These are phyloP conservation scores for Penicillium thymicola DNA, from an alignment of 2,329 filamentous ascomycete genomes.

Conservation along the genomic window DNA sequence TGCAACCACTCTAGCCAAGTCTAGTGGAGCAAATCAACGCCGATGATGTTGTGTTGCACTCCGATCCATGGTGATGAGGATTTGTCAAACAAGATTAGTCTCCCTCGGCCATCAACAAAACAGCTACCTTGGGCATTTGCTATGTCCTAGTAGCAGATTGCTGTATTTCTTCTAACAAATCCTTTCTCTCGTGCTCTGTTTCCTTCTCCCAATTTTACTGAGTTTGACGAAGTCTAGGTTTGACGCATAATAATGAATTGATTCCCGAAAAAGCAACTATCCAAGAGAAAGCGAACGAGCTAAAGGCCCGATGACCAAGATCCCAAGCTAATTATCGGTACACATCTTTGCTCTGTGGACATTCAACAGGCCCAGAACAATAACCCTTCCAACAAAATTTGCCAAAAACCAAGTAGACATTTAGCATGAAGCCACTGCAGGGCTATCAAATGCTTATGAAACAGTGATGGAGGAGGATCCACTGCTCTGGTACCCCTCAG, in stretches of 20 bases:
- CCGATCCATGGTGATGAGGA: too few species aligned
- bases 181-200: too few species aligned
- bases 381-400: not conserved
- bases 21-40: too few species aligned
- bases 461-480: slow-evolving; percentile 40
- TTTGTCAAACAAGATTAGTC: too few species aligned
- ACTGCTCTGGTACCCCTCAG: slow-evolving; percentile 44
- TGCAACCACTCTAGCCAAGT: too few species aligned
- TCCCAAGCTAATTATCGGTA: not conserved
- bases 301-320: not conserved
- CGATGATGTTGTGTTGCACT: too few species aligned
- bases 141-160: too few species aligned
- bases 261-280: not conserved
- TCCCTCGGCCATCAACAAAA: too few species aligned
- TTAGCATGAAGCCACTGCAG: not conserved
- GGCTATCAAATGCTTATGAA: slow-evolving; percentile 9
- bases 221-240: too few species aligned
- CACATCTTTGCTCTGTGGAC: not conserved
- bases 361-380: not conserved
- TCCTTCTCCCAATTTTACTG: too few species aligned
- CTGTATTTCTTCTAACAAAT: too few species aligned
- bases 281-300: not conserved
- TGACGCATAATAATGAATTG: not conserved
- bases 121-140: too few species aligned
- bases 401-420: not conserved